Base-by-base conservation (phyloP, 202 grass and related monocot species). In the Cymbopogon flexuosus region DNA sequence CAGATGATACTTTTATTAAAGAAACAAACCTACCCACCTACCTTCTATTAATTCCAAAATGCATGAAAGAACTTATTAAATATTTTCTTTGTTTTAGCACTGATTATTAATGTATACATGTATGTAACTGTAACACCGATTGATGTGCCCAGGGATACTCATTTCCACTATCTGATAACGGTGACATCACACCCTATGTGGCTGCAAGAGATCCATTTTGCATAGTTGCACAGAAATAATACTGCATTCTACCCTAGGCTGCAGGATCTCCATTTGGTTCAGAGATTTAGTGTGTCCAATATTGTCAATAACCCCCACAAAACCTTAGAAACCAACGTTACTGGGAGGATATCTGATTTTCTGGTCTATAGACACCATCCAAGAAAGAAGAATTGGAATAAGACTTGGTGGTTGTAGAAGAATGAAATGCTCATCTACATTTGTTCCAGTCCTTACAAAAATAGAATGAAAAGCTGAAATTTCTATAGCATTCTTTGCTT, bases 391-490 rank as follows among this genome's bases (percentile, higher is more conserved):
- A 81, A 76, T 22, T 10, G 18, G 42, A 43, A 66, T 14, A 72
- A 59, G 61, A 57, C 6, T 61, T 47, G 0, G 2, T 1, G 60
- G 5, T 58, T 14, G 5, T 34, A 70, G 34, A 80, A 84, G 81
- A 80, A 84, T 65, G 13, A 36, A 81, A 59, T 62, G 12, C 43
- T 57, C 52, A 83, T 79, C 10, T 75, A 62, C 51, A 67, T 68
- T 84, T 56, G 33, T 5, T 5, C 31, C 51, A 68, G 40, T 70
- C 23, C 62, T 84, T 64, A 59, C 43, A 43, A 14, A 73, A 52
- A 27, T 12, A 54, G 18, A 80, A 40, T 18, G 13, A 23, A 74
- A 65, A 67, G 66, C 29, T 37, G 10, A 70, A 60, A 10, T 21
- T 57, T 51, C 34, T 65, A 27, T 29, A 68, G 3, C n/a, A 79